Conservation (phyloP, 768 basidiomycete genomes). For the Boletellus emodensis region DNA sequence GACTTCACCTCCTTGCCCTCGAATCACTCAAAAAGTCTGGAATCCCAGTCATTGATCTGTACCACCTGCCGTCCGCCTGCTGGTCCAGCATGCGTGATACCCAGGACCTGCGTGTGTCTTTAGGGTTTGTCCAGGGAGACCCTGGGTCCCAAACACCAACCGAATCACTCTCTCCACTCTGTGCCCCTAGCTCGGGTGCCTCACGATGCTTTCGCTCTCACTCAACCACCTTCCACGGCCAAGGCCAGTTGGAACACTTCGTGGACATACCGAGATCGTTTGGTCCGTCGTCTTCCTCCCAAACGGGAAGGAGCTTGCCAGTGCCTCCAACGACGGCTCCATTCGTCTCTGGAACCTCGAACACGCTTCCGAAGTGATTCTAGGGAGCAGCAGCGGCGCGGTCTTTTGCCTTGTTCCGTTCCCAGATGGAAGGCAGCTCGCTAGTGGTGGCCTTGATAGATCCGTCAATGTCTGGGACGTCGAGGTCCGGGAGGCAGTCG, state of each 20-base stretch:
- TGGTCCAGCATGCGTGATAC: slow-evolving; percentile 29
- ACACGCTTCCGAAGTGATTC: slow-evolving; percentile 21
- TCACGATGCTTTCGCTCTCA: slow-evolving; percentile 30
- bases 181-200: slow-evolving; percentile 22
- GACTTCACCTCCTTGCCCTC: slow-evolving; percentile 19
- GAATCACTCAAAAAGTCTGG: slow-evolving; percentile 30
- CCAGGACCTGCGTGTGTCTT: slow-evolving; percentile 28
- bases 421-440: slow-evolving; percentile 24
- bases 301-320: slow-evolving; percentile 21
- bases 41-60: slow-evolving; percentile 32
- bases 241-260: slow-evolving; percentile 18
- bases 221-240: slow-evolving; percentile 27
- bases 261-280: slow-evolving; percentile 27
- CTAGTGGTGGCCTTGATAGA: slow-evolving; percentile 30
- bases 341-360: slow-evolving; percentile 29
- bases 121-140: slow-evolving; percentile 29
- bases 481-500: slow-evolving; percentile 13
- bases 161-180: slow-evolving; percentile 20
- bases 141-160: slow-evolving; percentile 22
- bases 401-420: slow-evolving; percentile 27
- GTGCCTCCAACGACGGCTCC: slow-evolving; percentile 30
- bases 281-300: slow-evolving; percentile 29
- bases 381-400: slow-evolving; percentile 18
- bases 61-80: slow-evolving; percentile 31
- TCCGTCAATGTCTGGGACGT: slow-evolving; percentile 31